Conservation (phyloP, 2,329 filamentous ascomycete genomes). For the Achaetomium macrosporum region DNA sequence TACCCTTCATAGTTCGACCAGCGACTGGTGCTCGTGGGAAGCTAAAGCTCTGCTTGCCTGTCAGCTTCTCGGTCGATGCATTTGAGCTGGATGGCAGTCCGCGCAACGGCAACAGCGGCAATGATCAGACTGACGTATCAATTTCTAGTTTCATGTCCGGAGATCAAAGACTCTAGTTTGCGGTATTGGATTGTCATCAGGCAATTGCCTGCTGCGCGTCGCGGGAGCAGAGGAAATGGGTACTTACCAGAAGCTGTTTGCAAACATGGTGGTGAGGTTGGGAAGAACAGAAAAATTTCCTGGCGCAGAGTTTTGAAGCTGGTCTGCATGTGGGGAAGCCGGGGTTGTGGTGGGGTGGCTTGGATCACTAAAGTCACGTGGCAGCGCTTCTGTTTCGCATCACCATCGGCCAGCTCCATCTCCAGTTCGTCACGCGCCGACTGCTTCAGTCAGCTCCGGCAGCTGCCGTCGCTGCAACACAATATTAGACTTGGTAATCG, state of each 20-base stretch:
- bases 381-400: slow-evolving; percentile 28
- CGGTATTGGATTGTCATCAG: slow-evolving; percentile 81
- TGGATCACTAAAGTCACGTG: slow-evolving; percentile 32
- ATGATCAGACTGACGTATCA: slow-evolving; percentile 90
- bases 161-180: slow-evolving; percentile 99
- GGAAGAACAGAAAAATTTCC: slow-evolving; percentile 19
- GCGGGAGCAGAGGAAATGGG: slow-evolving; percentile 5
- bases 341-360: slow-evolving; percentile 15
- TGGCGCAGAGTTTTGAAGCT: slow-evolving; percentile 24
- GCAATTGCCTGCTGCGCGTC: slow-evolving; percentile 28
- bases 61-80: slow-evolving; percentile 22
- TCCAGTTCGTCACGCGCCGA: background rate
- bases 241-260: slow-evolving; percentile 26
- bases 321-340: slow-evolving; percentile 15
- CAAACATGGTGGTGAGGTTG: slow-evolving; percentile 16
- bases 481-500: background rate
- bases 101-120: slow-evolving; percentile 20
- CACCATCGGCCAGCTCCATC: slow-evolving; percentile 1
- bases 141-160: slow-evolving; percentile 71
- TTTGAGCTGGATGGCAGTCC: background rate
- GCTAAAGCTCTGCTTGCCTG: slow-evolving; percentile 23
- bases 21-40: slow-evolving; percentile 9
- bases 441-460: background rate
- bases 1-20: background rate
- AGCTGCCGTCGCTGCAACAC: background rate